Evolutionary conservation across 768 basidiomycete genomes (phyloP), one percentile per base, ranked within the genome.

Genomic region (Rhodotorula toruloides): DNA sequence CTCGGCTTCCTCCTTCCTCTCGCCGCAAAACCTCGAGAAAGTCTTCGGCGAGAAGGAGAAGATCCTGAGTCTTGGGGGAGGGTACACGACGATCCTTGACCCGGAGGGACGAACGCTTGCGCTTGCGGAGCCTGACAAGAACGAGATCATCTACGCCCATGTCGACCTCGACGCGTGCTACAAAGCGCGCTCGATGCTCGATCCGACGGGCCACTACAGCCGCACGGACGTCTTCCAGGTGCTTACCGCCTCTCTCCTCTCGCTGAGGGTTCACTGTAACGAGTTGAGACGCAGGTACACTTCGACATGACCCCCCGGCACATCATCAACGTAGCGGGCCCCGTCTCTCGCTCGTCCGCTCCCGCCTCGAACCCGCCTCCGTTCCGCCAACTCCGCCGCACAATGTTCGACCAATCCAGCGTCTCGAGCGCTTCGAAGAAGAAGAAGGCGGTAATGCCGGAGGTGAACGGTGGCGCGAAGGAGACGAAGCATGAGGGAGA

Each of bases 181-280:
- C 50, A 29, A 36, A 22, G 50, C 50, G 21, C 34, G 37, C 34
- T 17, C 14, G 19, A 13, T 52, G 19, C 50, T 52, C 3, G 32
- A 36, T 34, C 50, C 50, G 32, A 17, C 37, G 19, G 50, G 50
- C 2, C 50, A 52, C n/a, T 52, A 52, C 50, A 10, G 8, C 9
- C 32, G 50, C 16, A 29, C 21, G 11, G 50, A 52, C 21, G 34
- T 52, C 50, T 52, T 52, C 50, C 50, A 52, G 50, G 50, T 52
- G 5, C 50, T 32, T 25, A 14, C 25, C 17, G 34, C 19, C 19
- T 36, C 19, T 22, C 16, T 22, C 12, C 50, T 25, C 11, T 22
- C 6, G 10, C 31, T 8, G 11, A 22, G 5, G 31, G 21, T 52
- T 22, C 8, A 4, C n/a, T 22, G 11, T n/a, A 29, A 11, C 32